A percentile compares a stretch with the other conserved stretches of the same genome.
Evolutionary conservation across 2,329 filamentous ascomycete species (phyloP).

Genomic region (Ophiostoma quercus): DNA sequence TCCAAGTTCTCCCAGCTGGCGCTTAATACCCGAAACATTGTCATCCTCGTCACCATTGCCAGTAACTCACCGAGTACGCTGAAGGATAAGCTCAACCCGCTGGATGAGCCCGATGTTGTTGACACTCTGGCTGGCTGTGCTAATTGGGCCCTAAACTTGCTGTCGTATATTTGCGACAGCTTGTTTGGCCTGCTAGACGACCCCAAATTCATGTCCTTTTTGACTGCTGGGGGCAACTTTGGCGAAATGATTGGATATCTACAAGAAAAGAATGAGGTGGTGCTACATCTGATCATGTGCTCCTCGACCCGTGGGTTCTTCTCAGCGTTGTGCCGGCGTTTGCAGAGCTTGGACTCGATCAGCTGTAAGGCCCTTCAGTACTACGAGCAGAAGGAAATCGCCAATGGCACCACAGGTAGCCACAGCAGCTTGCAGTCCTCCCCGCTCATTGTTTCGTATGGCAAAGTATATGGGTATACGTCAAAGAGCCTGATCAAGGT

Average conservation of each 20-base stretch:
- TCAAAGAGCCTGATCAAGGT: slow-evolving; percentile 52
- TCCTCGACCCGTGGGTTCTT: slow-evolving; percentile 70
- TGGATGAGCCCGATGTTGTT: slow-evolving; percentile 70
- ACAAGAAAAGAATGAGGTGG: slow-evolving; percentile 51
- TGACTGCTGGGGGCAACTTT: slow-evolving; percentile 41
- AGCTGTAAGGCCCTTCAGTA: slow-evolving; percentile 47
- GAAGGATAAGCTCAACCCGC: slow-evolving; percentile 52
- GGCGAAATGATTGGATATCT: slow-evolving; percentile 49
- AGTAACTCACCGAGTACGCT: slow-evolving; percentile 51
- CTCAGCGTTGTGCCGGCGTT: slow-evolving; percentile 60
- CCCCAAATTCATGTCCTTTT: slow-evolving; percentile 45
- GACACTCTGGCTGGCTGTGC: slow-evolving; percentile 67
- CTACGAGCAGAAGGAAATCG: slow-evolving; percentile 40
- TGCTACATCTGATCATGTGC: slow-evolving; percentile 62
- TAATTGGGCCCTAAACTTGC: slow-evolving; percentile 70
- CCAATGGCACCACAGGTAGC: not conserved
- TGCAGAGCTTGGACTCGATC: slow-evolving; percentile 52
- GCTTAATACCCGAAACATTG: slow-evolving; percentile 67
- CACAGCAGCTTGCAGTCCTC: slow-evolving; percentile 34
- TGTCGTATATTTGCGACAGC: slow-evolving; percentile 57
- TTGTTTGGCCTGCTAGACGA: slow-evolving; percentile 54
- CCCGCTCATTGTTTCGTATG: slow-evolving; percentile 53
- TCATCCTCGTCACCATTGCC: slow-evolving; percentile 60
- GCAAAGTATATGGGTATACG: slow-evolving; percentile 48
- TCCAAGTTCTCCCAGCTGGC: slow-evolving; percentile 71